Evolutionary conservation across 148 eudicot species (phyloP).

Genomic region (Heliosperma pusillum): DNA sequence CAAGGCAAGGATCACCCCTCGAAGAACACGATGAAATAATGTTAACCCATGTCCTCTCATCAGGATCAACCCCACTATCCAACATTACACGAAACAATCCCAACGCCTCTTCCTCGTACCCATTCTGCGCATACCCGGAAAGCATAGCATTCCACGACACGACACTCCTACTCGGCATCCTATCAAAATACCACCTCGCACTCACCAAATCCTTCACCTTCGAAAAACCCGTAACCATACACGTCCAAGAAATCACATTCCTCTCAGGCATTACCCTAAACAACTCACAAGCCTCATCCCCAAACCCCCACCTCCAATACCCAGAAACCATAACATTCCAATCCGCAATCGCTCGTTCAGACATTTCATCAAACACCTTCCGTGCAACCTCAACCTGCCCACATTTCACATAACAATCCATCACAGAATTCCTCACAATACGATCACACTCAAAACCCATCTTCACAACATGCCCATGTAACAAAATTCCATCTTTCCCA

Average conservation of each 20-base stretch:
- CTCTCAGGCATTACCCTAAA: slow-evolving; percentile 54
- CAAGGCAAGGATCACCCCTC: slow-evolving; percentile 43
- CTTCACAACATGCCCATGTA: slow-evolving; percentile 49
- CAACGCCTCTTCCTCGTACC: slow-evolving; percentile 41
- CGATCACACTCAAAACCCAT: slow-evolving; percentile 37
- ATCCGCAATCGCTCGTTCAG: slow-evolving; percentile 45
- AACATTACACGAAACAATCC: slow-evolving; percentile 46
- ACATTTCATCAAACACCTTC: slow-evolving; percentile 61
- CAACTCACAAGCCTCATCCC: slow-evolving; percentile 40
- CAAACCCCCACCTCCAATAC: slow-evolving; percentile 57
- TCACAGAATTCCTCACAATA: slow-evolving; percentile 39
- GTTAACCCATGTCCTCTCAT: slow-evolving; percentile 54
- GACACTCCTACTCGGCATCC: slow-evolving; percentile 48
- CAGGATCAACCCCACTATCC: slow-evolving; percentile 37
- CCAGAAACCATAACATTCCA: slow-evolving; percentile 72
- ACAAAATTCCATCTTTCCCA: slow-evolving; percentile 34
- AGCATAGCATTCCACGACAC: slow-evolving; percentile 82
- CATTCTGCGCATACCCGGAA: slow-evolving; percentile 54
- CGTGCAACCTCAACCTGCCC: slow-evolving; percentile 52
- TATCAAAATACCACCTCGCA: slow-evolving; percentile 55
- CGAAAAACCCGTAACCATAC: slow-evolving; percentile 64
- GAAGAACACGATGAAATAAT: slow-evolving; percentile 52
- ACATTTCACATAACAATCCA: slow-evolving; percentile 41
- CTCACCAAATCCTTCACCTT: slow-evolving; percentile 39
- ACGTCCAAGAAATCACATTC: slow-evolving; percentile 64